Evolutionary conservation across 495 filamentous ascomycete genomes (phyloP).

Genomic region (Bathelium albidoporum): DNA sequence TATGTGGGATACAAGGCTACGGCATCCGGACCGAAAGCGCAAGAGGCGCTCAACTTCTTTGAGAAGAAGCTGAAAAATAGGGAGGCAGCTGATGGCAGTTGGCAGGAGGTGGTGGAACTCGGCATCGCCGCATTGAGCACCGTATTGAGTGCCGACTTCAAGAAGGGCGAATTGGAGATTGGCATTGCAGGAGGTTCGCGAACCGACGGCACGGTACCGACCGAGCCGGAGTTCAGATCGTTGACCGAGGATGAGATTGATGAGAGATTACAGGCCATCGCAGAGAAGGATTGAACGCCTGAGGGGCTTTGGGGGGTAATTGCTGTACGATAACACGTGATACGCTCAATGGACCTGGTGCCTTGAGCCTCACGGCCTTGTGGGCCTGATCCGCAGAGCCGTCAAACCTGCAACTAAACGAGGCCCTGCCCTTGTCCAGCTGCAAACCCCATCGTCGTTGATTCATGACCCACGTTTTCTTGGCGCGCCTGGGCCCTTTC

Average conservation of each 20-base stretch:
- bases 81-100: slow-evolving; percentile 81
- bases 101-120: slow-evolving; percentile 97
- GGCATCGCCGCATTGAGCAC: slow-evolving; percentile 90
- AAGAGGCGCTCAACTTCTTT: slow-evolving; percentile 92
- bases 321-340: slow-evolving; percentile 1
- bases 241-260: slow-evolving; percentile 97
- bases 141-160: slow-evolving; percentile 96
- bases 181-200: slow-evolving; percentile 84
- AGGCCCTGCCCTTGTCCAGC: neutral
- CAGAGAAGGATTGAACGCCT: slow-evolving; percentile 78
- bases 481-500: neutral
- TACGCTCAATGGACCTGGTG: neutral
- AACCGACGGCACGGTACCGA: slow-evolving; percentile 68
- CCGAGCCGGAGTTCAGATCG: slow-evolving; percentile 67
- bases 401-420: neutral
- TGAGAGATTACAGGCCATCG: slow-evolving; percentile 91
- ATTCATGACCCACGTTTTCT: neutral
- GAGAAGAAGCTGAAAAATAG: slow-evolving; percentile 99
- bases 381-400: neutral
- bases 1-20: slow-evolving; percentile 98
- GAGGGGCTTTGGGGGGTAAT: neutral
- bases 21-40: slow-evolving; percentile 91
- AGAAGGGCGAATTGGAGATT: slow-evolving; percentile 97
- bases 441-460: neutral
- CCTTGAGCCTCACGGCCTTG: neutral